Conservation (phyloP, 306 rosid genomes). For the Delonix regia region DNA sequence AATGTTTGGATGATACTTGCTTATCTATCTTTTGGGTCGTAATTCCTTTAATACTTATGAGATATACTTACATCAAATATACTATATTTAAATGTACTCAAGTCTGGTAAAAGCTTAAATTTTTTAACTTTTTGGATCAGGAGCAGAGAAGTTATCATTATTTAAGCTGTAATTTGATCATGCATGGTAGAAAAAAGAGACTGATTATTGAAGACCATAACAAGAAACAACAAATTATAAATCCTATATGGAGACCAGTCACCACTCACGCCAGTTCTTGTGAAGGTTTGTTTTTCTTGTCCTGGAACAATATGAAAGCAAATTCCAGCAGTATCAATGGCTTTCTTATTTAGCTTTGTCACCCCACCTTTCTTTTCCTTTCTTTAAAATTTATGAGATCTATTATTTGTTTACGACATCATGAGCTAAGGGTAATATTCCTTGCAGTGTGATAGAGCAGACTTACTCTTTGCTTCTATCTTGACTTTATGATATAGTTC, state of each 20-base stretch:
- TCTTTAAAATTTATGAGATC: neutral
- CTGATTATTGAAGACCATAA: slow-evolving; percentile 33
- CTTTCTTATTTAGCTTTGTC: neutral
- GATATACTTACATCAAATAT: slow-evolving; percentile 8
- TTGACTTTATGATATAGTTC: neutral
- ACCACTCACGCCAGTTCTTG: slow-evolving; percentile 50
- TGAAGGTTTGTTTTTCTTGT: slow-evolving; percentile 55
- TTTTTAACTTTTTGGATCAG: slow-evolving; percentile 33
- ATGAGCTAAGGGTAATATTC: neutral
- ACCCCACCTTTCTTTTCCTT: no score
- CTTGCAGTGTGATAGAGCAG: slow-evolving; percentile 7
- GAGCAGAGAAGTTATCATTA: slow-evolving; percentile 38
- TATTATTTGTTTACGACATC: slow-evolving; percentile 3
- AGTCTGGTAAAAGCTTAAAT: neutral
- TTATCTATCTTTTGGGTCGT: neutral
- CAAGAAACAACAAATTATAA: slow-evolving; percentile 45
- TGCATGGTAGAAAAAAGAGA: slow-evolving; percentile 56
- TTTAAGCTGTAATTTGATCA: slow-evolving; percentile 52
- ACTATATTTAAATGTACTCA: neutral
- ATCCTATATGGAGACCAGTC: slow-evolving; percentile 69
- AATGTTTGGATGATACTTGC: slow-evolving; percentile 1
- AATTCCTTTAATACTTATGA: neutral
- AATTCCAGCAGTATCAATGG: slow-evolving; percentile 6
- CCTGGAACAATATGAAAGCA: neutral
- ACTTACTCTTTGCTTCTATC: slow-evolving; percentile 7